Percentiles rank a stretch among this genome's conserved stretches.
phyloP scores from a whole-genome alignment of 805 yeast genomes.

The Candida peoriensis region DNA sequence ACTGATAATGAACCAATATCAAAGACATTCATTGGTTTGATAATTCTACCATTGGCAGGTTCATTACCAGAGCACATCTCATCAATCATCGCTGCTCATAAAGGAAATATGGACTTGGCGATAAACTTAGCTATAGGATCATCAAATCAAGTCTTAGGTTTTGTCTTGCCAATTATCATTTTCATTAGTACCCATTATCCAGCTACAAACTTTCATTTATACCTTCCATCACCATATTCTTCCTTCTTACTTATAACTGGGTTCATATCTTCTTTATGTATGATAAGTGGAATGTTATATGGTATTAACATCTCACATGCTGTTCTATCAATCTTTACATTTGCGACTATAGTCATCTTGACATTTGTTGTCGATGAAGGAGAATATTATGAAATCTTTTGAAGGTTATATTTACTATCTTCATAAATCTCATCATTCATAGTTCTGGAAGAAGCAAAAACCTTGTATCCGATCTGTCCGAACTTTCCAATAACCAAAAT shows the following conservation, averaged over 20 bases:
- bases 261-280: conserved; percentile 3
- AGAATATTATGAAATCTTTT: no score
- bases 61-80: conserved; percentile 22
- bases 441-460: no score
- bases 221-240: conserved; percentile 6
- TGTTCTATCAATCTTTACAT: conserved; percentile 1
- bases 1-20: conserved; percentile 20
- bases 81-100: conserved; percentile 17
- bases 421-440: no score
- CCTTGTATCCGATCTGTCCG: no score
- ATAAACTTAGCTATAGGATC: conserved; percentile 17
- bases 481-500: no score
- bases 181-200: conserved; percentile 20
- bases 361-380: background rate
- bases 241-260: conserved; percentile 5
- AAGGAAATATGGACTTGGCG: conserved; percentile 19
- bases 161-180: conserved; percentile 21
- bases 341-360: conserved; percentile 1
- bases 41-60: conserved; percentile 21
- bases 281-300: conserved; percentile 3
- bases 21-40: conserved; percentile 20
- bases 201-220: conserved; percentile 14
- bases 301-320: conserved; percentile 9
- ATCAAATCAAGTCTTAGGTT: conserved; percentile 20
- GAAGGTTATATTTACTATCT: no score